Base-by-base conservation (phyloP, 2,329 filamentous ascomycete species). In the Tolypocladium sp. region DNA sequence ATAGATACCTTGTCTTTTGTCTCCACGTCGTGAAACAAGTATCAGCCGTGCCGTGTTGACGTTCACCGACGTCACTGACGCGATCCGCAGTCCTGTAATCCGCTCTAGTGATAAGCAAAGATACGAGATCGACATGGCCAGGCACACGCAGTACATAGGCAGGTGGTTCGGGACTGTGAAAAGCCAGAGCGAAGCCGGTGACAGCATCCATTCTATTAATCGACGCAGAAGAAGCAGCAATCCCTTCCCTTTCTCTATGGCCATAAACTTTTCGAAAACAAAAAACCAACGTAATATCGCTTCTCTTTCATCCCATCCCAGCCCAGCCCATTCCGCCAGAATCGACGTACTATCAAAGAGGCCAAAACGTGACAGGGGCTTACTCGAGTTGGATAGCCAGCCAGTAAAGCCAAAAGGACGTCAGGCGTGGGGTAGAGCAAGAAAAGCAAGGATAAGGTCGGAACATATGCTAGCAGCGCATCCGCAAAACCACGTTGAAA, bases 201-300 rank as follows among this genome's bases (percentile, higher is more conserved):
- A 57, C 60, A 60, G 60, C 60, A 60, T 57, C 40, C 60, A 57
- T 55, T 60, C 61, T 62, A 62, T 62, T 58, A 30, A 58, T 60
- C 49, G n/a, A 57, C 38, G 49, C 59, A 44, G 57, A 57, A 17
- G 49, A 52, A 56, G 46, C 53, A 42, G 55, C 17, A 56, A 37
- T 33, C 22, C 38, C 33, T n/a, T 20, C 22, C 37, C 53, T 37
- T 59, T 61, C 52, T 61, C 56, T 62, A 61, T 61, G 56, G 30
- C 53, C 41, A 55, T 59, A 44, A 61, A 64, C 61, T 62, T 63
- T 64, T 64, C 7, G 38, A 44, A 46, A 57, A 35, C 46, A 57
- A 17, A 35, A n/a, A 1, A 13, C 20, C 49, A 53, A 8, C 17
- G 17, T 2, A 4, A 53, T 20, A 42, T 42, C 30, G 49, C 30